phyloP scores from a whole-genome alignment of 169 alveolate genomes.

The Perkinsus chesapeaki region DNA sequence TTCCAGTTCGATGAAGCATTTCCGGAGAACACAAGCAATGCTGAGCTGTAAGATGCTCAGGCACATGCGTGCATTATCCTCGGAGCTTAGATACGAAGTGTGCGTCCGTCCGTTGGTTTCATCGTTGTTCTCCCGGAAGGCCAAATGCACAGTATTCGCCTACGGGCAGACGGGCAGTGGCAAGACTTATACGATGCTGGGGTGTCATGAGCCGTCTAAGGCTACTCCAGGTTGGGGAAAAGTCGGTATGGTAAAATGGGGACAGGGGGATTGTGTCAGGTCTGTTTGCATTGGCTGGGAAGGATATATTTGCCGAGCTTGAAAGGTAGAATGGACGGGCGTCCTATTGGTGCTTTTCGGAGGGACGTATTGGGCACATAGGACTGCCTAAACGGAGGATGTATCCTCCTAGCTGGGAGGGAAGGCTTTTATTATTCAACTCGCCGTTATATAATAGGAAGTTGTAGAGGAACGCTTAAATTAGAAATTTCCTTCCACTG shows the following conservation, averaged over 20 bases:
- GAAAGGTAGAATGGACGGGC: too few species aligned
- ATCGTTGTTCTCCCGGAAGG: conserved; percentile 41
- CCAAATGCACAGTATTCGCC: conserved; percentile 68
- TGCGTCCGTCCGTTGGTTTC: conserved; percentile 55
- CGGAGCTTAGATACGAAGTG: conserved; percentile 6
- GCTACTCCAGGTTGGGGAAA: neutral
- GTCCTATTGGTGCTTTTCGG: too few species aligned
- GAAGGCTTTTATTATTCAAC: neutral
- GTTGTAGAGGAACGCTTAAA: neutral
- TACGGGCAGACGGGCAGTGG: conserved; percentile 73
- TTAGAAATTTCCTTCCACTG: neutral
- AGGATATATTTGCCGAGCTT: conserved; percentile 25
- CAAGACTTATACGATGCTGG: conserved; percentile 73
- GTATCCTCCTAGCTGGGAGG: neutral
- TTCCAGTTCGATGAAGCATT: conserved; percentile 66
- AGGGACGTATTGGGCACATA: neutral
- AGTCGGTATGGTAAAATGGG: neutral
- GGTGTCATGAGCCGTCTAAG: conserved; percentile 29
- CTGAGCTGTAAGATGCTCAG: conserved; percentile 22
- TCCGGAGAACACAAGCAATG: conserved; percentile 50
- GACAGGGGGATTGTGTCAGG: conserved; percentile 12
- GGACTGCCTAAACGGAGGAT: neutral
- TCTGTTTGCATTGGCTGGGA: conserved; percentile 34
- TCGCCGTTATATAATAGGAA: neutral
- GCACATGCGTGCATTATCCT: conserved; percentile 14